Evolutionary conservation across 179 eudicot genomes (phyloP), one percentile per base, ranked within the genome.

Genomic region (Sideroxylon spinosum): DNA sequence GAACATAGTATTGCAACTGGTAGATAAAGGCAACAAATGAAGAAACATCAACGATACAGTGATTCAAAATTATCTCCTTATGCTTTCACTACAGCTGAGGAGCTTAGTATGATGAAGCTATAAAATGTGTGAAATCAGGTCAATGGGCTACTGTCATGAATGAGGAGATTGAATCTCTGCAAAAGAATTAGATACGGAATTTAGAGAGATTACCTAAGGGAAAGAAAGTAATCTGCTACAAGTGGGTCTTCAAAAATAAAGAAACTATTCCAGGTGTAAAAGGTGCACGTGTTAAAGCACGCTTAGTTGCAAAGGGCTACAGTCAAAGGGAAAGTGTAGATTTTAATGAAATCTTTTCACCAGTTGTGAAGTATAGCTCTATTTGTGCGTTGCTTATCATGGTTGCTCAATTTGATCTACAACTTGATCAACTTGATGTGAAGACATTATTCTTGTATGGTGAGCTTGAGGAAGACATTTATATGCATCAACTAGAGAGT

Each of bases 281-380:
- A 49, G 61, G 62, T n/a, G 75, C 23, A 53, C 13, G 28, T n/a
- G 53, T 53, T 22, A 73, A 73, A 23, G 46, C 60, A 14, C 25
- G 3, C 3, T 53, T 73, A 16, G 76, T 53, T 25, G 23, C 64
- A 25, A 73, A 73, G 6, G 76, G 23, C 17, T 73, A 73, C 20
- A 23, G 20, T 10, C 14, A 73, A 6, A 26, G 25, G 19, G 22
- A 73, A 55, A 10, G 50, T 14, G 22, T 29, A 12, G 71, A 66
- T 48, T 66, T 17, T 6, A 53, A 55, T 26, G 22, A 73, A 0
- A 28, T 28, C 17, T 73, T 73, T 26, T 73, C 46, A 23, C 37
- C 22, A 14, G 49, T 73, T 50, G 63, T 73, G 25, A 73, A 73
- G 17, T 63, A 73, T 14, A 73, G 48, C 14, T 25, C 76, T 0